These are phyloP conservation scores for Porphyra umbilicalis DNA, from an alignment of 31 red algal species.

Conservation along the genomic window DNA sequence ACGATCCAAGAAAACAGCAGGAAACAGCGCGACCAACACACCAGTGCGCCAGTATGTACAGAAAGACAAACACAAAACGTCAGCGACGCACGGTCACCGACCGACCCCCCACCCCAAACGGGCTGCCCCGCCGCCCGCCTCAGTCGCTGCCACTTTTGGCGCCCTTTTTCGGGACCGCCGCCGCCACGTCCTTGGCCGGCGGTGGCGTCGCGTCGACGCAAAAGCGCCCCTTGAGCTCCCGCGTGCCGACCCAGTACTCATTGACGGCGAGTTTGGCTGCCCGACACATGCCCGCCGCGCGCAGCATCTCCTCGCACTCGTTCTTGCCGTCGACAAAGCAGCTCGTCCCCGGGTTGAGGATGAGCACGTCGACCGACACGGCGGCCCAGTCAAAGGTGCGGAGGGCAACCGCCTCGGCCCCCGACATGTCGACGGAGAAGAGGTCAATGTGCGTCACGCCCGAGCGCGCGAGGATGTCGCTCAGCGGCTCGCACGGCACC, in stretches of 20 bases:
- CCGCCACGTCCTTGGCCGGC: not conserved
- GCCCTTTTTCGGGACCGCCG: not conserved
- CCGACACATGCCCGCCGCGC: conserved; percentile 10
- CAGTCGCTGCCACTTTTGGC: not conserved
- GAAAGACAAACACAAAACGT: too few species aligned
- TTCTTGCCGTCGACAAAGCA: conserved; percentile 4
- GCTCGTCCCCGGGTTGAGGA: conserved; percentile 14
- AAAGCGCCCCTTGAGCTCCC: conserved; percentile 2
- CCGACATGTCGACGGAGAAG: conserved; percentile 16
- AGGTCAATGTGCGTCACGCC: conserved; percentile 14
- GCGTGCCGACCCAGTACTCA: conserved; percentile 14
- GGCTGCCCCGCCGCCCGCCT: not conserved
- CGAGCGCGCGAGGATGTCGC: not conserved
- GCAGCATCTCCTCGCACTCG: conserved; percentile 4
- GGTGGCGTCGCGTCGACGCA: not conserved
- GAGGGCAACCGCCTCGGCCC: conserved; percentile 13
- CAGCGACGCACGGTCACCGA: too few species aligned
- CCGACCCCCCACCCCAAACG: not conserved
- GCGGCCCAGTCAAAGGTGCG: conserved; percentile 9
- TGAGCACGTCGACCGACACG: conserved; percentile 2
- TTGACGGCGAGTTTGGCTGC: conserved; percentile 24
- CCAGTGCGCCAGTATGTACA: too few species aligned
- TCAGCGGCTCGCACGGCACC: conserved; percentile 17
- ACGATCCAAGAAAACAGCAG: too few species aligned
- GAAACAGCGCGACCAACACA: too few species aligned